A percentile compares a stretch with the other conserved stretches of the same genome.
Conservation (phyloP, 1,139 yeast genomes). For the Citeromyces hawaiiensis region DNA sequence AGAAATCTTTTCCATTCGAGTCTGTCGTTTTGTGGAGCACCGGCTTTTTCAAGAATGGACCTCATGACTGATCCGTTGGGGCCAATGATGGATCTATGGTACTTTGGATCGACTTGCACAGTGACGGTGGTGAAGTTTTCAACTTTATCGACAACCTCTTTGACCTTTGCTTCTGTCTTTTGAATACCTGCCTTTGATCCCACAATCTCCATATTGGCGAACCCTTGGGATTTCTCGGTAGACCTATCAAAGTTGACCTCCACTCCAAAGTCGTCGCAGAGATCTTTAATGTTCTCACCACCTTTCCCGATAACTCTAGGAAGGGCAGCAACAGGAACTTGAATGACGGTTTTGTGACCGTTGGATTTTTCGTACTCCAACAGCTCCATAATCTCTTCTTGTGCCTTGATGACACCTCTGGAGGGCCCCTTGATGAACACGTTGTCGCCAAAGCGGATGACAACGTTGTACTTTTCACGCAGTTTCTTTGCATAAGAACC, state of each 20-base stretch:
- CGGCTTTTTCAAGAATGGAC: conserved; percentile 68
- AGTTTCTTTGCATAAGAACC: conserved; percentile 77
- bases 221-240: conserved; percentile 24
- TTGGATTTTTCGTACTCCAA: conserved; percentile 82
- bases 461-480: conserved; percentile 80
- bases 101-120: conserved; percentile 63
- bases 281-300: conserved; percentile 76
- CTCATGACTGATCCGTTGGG: conserved; percentile 66
- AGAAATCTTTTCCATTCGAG: conserved; percentile 41
- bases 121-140: conserved; percentile 52
- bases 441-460: conserved; percentile 53
- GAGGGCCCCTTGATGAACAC: conserved; percentile 86
- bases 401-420: conserved; percentile 74
- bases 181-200: conserved; percentile 78
- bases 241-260: conserved; percentile 35
- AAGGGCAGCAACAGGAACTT: conserved; percentile 60
- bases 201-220: conserved; percentile 52
- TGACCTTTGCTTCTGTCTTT: conserved; percentile 55
- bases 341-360: conserved; percentile 50
- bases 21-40: conserved; percentile 31
- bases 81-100: conserved; percentile 74
- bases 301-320: conserved; percentile 81
- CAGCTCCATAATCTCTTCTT: conserved; percentile 75
- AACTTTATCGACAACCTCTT: conserved; percentile 50
- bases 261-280: conserved; percentile 71